Evolutionary conservation across 345 rosid species (phyloP).

Genomic region (Litchi chinensis): DNA sequence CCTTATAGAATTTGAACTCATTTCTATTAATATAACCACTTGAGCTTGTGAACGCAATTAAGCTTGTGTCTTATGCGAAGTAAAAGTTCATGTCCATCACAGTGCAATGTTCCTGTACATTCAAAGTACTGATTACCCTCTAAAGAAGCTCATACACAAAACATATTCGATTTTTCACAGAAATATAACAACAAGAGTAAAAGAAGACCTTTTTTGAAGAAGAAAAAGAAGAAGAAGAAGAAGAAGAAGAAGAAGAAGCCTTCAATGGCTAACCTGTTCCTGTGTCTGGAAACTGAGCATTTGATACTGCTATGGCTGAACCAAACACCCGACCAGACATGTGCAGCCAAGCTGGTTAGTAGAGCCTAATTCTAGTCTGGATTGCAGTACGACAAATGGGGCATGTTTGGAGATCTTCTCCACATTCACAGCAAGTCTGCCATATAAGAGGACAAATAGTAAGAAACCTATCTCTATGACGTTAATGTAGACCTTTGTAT

Average conservation of each 20-base stretch:
- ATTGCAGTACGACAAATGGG: constrained; percentile 73
- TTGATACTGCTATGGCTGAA: background rate
- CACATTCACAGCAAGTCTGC: constrained; percentile 76
- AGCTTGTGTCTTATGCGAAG: background rate
- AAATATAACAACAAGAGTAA: background rate
- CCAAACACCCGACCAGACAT: background rate
- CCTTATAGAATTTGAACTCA: background rate
- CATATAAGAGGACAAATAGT: constrained; percentile 2
- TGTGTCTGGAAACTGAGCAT: constrained; percentile 2
- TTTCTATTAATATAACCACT: background rate
- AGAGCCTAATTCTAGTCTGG: constrained; percentile 69
- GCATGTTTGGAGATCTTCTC: constrained; percentile 62
- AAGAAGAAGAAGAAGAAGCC: too few species aligned
- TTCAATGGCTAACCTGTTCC: constrained; percentile 4
- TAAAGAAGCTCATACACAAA: background rate
- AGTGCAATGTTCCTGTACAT: background rate
- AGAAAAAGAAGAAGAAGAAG: too few species aligned
- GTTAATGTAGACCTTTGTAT: background rate
- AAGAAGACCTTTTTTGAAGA: too few species aligned
- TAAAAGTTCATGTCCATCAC: background rate
- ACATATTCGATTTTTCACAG: background rate
- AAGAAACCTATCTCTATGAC: background rate
- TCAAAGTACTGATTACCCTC: background rate
- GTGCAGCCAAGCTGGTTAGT: constrained; percentile 26
- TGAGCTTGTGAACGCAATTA: background rate